phyloP scores from a whole-genome alignment of 2,329 filamentous ascomycete species.

The Colletotrichum sublineola region DNA sequence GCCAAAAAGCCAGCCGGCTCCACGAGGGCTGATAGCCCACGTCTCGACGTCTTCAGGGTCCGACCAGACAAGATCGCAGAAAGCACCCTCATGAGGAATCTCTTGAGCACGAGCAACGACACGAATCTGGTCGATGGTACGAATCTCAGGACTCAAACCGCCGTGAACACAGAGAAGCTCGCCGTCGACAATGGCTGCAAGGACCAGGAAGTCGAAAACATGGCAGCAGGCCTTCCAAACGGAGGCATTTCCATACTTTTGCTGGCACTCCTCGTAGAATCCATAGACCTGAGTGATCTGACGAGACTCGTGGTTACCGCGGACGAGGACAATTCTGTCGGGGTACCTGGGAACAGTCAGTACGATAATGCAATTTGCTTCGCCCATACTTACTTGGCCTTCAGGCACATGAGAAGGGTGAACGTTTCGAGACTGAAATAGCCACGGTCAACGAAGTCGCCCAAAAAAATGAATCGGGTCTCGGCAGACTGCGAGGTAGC shows the following conservation, averaged over 20 bases:
- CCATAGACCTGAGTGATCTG: constrained; percentile 99
- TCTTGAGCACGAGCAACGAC: constrained; percentile 98
- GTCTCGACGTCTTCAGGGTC: constrained; percentile 98
- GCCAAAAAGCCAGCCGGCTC: constrained; percentile 98
- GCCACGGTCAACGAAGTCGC: constrained; percentile 97
- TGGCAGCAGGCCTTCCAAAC: constrained; percentile 99
- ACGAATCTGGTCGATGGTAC: constrained; percentile 98
- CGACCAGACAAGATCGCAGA: constrained; percentile 98
- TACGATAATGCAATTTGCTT: not conserved
- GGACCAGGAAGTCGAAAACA: constrained; percentile 97
- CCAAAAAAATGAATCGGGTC: constrained; percentile 73
- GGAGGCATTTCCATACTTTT: constrained; percentile 98
- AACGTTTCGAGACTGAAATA: constrained; percentile 99
- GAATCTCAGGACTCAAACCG: constrained; percentile 88
- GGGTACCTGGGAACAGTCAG: constrained; percentile 77
- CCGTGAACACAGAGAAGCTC: constrained; percentile 99
- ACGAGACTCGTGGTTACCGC: constrained; percentile 97
- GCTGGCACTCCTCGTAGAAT: constrained; percentile 98
- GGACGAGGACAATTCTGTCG: constrained; percentile 93
- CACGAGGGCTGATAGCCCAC: constrained; percentile 93
- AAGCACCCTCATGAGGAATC: constrained; percentile 97
- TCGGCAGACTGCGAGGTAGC: constrained; percentile 63
- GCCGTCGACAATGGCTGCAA: constrained; percentile 97
- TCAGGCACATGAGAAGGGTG: constrained; percentile 94
- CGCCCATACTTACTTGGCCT: constrained; percentile 68